phyloP scores from a whole-genome alignment of 2,329 filamentous ascomycete genomes.

The Lachnellula occidentalis region DNA sequence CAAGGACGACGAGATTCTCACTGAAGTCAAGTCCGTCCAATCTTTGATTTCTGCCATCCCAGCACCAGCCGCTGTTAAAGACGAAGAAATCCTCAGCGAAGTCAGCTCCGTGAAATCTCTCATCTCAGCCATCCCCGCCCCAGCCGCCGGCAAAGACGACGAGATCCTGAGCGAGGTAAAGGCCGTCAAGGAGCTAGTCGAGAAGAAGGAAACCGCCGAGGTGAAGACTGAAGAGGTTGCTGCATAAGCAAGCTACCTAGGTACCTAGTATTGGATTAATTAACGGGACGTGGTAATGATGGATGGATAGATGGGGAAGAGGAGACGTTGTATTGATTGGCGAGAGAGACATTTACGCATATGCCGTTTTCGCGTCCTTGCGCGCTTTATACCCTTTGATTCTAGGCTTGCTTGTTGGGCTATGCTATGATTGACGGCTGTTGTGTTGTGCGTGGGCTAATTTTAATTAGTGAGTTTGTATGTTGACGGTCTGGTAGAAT shows the following conservation, averaged over 20 bases:
- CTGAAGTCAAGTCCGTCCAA: slow-evolving; percentile 2
- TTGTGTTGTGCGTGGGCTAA: not conserved
- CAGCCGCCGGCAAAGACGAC: slow-evolving; percentile 1
- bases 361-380: not conserved
- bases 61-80: slow-evolving; percentile 8
- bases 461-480: no score
- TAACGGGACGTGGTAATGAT: not conserved
- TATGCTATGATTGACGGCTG: slow-evolving; percentile 6
- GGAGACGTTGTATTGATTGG: not conserved
- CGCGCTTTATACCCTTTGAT: slow-evolving; percentile 11
- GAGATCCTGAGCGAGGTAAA: slow-evolving; percentile 15
- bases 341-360: not conserved
- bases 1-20: slow-evolving; percentile 15
- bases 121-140: not conserved
- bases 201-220: slow-evolving; percentile 8
- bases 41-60: slow-evolving; percentile 4
- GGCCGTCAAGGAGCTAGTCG: slow-evolving; percentile 6
- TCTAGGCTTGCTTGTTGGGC: not conserved
- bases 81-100: slow-evolving; percentile 10
- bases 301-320: no score
- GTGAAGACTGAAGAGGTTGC: slow-evolving; percentile 13
- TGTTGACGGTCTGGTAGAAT: no score
- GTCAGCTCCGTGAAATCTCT: not conserved
- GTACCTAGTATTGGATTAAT: not conserved
- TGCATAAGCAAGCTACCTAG: no score